A percentile compares a stretch with the other conserved stretches of the same genome.
phyloP scores from a whole-genome alignment of 2,329 filamentous ascomycete species.

The Diaporthe citri region DNA sequence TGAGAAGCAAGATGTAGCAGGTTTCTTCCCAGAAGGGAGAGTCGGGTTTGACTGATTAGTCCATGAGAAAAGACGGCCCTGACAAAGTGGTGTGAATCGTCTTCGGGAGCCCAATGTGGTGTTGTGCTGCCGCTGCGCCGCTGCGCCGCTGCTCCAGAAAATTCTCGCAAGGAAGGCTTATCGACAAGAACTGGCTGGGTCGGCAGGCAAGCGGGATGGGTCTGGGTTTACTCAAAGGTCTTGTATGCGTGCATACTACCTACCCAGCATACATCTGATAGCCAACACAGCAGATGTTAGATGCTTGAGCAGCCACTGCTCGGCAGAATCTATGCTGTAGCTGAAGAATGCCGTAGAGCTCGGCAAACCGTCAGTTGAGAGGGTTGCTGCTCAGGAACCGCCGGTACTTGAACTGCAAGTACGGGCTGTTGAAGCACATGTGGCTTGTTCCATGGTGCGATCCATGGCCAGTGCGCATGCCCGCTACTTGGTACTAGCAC shows the following conservation, averaged over 20 bases:
- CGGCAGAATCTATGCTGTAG: not conserved
- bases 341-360: not conserved
- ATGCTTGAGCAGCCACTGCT: not conserved
- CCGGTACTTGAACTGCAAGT: not conserved
- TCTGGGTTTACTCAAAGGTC: not conserved
- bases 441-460: not conserved
- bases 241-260: not conserved
- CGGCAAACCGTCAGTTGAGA: not conserved
- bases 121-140: not conserved
- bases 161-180: constrained; percentile 1
- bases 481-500: too few species aligned
- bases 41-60: constrained; percentile 1
- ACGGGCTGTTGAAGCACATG: not conserved
- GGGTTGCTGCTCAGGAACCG: not conserved
- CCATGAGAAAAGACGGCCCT: not conserved
- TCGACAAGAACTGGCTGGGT: constrained; percentile 20
- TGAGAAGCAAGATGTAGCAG: not conserved
- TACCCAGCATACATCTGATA: not conserved
- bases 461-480: not conserved
- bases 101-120: not conserved
- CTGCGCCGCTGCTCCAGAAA: constrained; percentile 27
- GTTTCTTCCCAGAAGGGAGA: not conserved
- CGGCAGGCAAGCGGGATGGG: constrained; percentile 32
- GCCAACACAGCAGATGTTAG: not conserved
- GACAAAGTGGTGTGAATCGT: not conserved